Evolutionary conservation across 2,329 filamentous ascomycete genomes (phyloP), one percentile per base, ranked within the genome.

Genomic region (Ceratocystis albifundus): DNA sequence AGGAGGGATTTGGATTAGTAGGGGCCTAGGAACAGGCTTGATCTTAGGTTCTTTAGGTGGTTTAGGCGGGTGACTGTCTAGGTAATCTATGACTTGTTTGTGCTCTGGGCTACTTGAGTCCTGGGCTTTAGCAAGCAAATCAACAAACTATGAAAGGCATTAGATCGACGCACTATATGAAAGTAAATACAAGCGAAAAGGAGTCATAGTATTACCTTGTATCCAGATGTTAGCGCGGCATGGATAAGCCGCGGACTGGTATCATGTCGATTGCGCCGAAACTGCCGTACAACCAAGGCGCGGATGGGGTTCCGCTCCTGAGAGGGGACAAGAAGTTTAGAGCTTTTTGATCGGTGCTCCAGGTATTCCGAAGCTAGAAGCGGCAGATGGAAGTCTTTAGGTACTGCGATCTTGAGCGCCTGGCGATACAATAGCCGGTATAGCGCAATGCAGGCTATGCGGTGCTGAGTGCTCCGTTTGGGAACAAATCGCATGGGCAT

Each of bases 351-450:
- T 8, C 50, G 57, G 8, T 59, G 36, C 20, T 46, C 66, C 1
- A 41, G 17, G 45, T 61, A 55, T 12, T 68, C 66, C 3, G 57
- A 50, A 20, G 61, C 25, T 3, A 48, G 48, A 15, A 44, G 30
- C 12, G 66, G 50, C 32, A 68, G 71, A 41, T 71, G 69, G 3
- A 72, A 63, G 61, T 82, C 76, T 72, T 77, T 71, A 1, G 82
- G 80, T 1, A 89, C 75, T 0, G 80, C 76, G 44, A 88, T 75
- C 50, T 74, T 77, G 36, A 77, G 74, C 67, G 80, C 84, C 75
- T 84, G 80, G 69, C 79, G 79, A 64, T 90, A 76, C 66, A 93
- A 82, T 45, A 87, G 84, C 69, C 86, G 82, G 76, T 87, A 92
- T 62, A 93, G 83, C 63, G 88, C 86, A 69, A 89, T 80, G 72